Evolutionary conservation across 108 stramenopile species (phyloP).

Genomic region (Nitzschia sp.): DNA sequence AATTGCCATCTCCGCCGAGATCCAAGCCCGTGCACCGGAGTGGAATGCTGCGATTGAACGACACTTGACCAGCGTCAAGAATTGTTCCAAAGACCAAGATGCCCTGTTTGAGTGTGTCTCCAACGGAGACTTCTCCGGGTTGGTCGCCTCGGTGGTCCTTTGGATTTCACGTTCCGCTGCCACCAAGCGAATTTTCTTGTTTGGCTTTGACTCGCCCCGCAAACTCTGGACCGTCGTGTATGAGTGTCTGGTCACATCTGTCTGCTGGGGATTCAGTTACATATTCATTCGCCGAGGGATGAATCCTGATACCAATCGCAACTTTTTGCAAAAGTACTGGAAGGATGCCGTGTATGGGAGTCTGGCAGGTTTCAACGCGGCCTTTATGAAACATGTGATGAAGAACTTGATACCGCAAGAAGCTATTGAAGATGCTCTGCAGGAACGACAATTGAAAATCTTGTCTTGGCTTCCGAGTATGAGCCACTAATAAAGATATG

Average conservation of each 20-base stretch:
- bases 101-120: conserved; percentile 76
- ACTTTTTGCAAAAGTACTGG: conserved; percentile 84
- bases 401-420: conserved; percentile 89
- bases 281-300: conserved; percentile 82
- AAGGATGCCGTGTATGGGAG: conserved; percentile 91
- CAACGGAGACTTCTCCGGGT: conserved; percentile 76
- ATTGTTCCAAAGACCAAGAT: conserved; percentile 79
- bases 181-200: conserved; percentile 78
- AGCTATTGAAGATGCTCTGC: conserved; percentile 53
- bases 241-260: conserved; percentile 71
- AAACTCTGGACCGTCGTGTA: conserved; percentile 87
- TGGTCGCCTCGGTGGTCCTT: conserved; percentile 73
- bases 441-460: conserved; percentile 50
- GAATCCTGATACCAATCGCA: conserved; percentile 81
- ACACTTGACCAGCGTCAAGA: conserved; percentile 77
- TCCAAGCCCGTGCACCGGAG: conserved; percentile 72
- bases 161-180: conserved; percentile 75
- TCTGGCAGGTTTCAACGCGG: conserved; percentile 88
- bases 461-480: conserved; percentile 55
- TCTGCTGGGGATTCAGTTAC: conserved; percentile 87
- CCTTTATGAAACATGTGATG: conserved; percentile 86
- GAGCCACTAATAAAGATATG: too few relatives aligned
- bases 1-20: conserved; percentile 84
- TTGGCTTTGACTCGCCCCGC: conserved; percentile 82
- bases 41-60: conserved; percentile 69